A percentile compares a stretch with the other conserved stretches of the same genome.
Conservation (phyloP, 345 rosid genomes). For the Turnera subulata region DNA sequence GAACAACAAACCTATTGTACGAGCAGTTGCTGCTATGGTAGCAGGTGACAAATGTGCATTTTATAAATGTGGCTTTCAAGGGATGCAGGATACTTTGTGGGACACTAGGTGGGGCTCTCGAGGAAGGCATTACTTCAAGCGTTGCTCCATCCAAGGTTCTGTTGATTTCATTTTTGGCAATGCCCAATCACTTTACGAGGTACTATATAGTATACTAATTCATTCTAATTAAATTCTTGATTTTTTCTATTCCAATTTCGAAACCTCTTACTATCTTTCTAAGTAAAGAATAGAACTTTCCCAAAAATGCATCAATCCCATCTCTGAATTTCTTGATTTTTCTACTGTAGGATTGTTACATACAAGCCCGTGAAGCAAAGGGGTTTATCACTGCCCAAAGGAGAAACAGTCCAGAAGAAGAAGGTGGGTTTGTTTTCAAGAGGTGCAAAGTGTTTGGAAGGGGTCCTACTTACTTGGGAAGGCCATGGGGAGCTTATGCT, state of each 20-base stretch:
- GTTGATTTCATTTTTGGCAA: constrained; percentile 83
- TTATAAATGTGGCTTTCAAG: constrained; percentile 49
- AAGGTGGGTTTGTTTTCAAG: constrained; percentile 56
- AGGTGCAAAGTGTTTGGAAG: constrained; percentile 35
- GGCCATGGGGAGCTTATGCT: constrained; percentile 51
- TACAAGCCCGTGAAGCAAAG: constrained; percentile 40
- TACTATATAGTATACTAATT: constrained; percentile 8
- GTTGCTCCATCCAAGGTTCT: constrained; percentile 67
- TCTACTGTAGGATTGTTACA: constrained; percentile 54
- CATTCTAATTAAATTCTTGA: no score
- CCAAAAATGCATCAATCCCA: no score
- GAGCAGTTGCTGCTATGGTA: constrained; percentile 68
- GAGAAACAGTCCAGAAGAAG: constrained; percentile 30
- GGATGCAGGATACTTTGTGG: constrained; percentile 84
- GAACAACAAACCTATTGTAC: constrained; percentile 28
- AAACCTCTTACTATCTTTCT: no score
- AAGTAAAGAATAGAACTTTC: no score
- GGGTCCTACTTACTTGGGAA: constrained; percentile 40
- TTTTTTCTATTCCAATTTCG: no score
- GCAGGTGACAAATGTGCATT: constrained; percentile 61
- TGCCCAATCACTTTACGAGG: constrained; percentile 80
- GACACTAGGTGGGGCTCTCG: constrained; percentile 56
- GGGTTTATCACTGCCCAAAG: constrained; percentile 65
- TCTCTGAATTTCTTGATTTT: no score
- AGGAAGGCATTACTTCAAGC: constrained; percentile 66